Evolutionary conservation across 2,329 filamentous ascomycete genomes (phyloP).

Genomic region (Didymella lethalis): DNA sequence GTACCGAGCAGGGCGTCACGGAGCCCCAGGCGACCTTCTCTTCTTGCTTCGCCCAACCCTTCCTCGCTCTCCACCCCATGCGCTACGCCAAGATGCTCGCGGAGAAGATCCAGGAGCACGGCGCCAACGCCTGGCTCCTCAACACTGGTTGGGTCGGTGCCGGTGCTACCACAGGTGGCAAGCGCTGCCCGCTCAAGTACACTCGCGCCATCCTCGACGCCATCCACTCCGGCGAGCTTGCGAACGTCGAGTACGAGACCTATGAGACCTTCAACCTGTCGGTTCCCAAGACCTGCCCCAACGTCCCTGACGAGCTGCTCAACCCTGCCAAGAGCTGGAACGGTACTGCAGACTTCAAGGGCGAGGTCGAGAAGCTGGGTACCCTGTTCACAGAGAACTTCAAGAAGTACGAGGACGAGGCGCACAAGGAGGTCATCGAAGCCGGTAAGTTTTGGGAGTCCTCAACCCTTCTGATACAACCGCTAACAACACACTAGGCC

Average conservation of each 20-base stretch:
- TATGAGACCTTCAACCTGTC: conserved; percentile 97
- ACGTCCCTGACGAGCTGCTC: conserved; percentile 88
- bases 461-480: no score
- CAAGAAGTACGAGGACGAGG: conserved; percentile 78
- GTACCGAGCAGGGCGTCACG: conserved; percentile 94
- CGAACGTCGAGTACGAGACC: conserved; percentile 89
- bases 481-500: neutral
- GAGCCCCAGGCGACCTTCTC: conserved; percentile 99
- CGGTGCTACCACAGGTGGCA: conserved; percentile 83
- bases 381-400: conserved; percentile 96
- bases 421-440: neutral
- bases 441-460: neutral
- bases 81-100: conserved; percentile 98
- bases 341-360: conserved; percentile 79
- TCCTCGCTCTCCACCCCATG: conserved; percentile 99
- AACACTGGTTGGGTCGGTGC: conserved; percentile 98
- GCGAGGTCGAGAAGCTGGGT: conserved; percentile 90
- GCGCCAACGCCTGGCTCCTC: conserved; percentile 96
- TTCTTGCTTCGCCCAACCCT: conserved; percentile 98
- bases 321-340: conserved; percentile 96
- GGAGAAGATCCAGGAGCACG: conserved; percentile 95
- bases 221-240: conserved; percentile 96
- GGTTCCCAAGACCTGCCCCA: conserved; percentile 90
- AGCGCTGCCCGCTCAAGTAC: conserved; percentile 98
- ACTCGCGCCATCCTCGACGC: conserved; percentile 97